A percentile compares a stretch with the other conserved stretches of the same genome.
Conservation (phyloP, 1,284 basidiomycete genomes). For the Lignosus rhinocerotis region DNA sequence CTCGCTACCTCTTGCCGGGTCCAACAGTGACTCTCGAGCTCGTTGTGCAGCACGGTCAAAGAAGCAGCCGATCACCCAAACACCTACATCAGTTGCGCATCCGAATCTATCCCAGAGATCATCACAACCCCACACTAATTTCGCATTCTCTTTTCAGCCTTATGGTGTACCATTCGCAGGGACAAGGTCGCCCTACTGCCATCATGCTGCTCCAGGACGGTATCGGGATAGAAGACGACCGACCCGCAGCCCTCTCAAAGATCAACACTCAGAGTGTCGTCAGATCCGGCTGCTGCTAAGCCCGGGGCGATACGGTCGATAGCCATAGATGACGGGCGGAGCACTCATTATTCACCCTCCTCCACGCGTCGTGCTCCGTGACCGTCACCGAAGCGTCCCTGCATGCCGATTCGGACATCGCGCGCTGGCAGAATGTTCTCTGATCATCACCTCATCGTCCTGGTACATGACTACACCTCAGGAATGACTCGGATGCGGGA, state of each 20-base stretch:
- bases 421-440: slow-evolving; percentile 46
- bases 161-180: not conserved
- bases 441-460: slow-evolving; percentile 33
- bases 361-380: no score
- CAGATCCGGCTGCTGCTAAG: slow-evolving; percentile 34
- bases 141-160: slow-evolving; percentile 29
- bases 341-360: no score
- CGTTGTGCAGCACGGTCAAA: slow-evolving; percentile 26
- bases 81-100: slow-evolving; percentile 35
- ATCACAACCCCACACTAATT: slow-evolving; percentile 33
- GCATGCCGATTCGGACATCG: slow-evolving; percentile 37
- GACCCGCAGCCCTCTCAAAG: slow-evolving; percentile 30
- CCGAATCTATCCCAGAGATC: slow-evolving; percentile 39
- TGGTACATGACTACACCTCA: not conserved
- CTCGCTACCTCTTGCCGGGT: not conserved
- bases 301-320: slow-evolving; percentile 38
- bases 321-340: slow-evolving; percentile 31
- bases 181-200: slow-evolving; percentile 12
- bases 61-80: slow-evolving; percentile 38
- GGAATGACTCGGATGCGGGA: not conserved
- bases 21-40: not conserved
- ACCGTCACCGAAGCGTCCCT: slow-evolving; percentile 32
- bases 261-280: slow-evolving; percentile 24
- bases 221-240: slow-evolving; percentile 40
- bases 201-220: slow-evolving; percentile 43